A percentile compares a stretch with the other conserved stretches of the same genome.
These are phyloP conservation scores for Achlya hypogyna DNA, from an alignment of 352 stramenopile species.

Conservation along the genomic window DNA sequence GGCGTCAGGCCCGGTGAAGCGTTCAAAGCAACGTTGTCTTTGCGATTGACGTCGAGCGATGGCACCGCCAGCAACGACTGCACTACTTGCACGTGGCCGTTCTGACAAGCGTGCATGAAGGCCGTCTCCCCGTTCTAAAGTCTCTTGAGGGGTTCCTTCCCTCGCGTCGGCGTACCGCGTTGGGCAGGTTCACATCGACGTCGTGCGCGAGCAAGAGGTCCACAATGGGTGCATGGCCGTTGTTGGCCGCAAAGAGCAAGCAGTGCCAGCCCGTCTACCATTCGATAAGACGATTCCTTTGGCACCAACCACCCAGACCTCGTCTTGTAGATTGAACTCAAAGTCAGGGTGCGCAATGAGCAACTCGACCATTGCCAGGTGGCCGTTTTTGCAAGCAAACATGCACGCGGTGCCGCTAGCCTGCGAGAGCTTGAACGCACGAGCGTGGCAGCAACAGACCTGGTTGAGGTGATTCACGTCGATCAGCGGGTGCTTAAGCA, in stretches of 20 bases:
- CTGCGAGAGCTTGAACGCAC: neutral
- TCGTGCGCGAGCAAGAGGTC: conserved; percentile 5
- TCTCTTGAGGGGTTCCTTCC: neutral
- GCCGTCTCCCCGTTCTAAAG: conserved; percentile 8
- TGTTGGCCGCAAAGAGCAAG: neutral
- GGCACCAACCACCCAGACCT: neutral
- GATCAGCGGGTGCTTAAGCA: neutral
- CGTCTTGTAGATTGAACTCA: conserved; percentile 1
- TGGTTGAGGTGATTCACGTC: conserved; percentile 9
- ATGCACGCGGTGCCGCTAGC: neutral
- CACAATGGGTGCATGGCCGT: neutral
- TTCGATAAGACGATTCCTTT: neutral
- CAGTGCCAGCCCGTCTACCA: neutral
- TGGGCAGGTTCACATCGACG: conserved; percentile 9
- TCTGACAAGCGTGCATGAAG: conserved; percentile 3
- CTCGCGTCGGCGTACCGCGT: neutral
- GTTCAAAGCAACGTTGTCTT: neutral
- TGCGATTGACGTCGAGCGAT: neutral
- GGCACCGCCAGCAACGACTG: neutral
- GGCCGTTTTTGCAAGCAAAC: conserved; percentile 2
- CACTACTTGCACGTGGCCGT: neutral
- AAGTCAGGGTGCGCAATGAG: neutral
- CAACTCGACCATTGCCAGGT: neutral
- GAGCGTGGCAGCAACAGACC: neutral
- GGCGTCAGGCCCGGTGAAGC: no score